Evolutionary conservation across 768 basidiomycete species (phyloP).

Genomic region (Tulasnella sp.): DNA sequence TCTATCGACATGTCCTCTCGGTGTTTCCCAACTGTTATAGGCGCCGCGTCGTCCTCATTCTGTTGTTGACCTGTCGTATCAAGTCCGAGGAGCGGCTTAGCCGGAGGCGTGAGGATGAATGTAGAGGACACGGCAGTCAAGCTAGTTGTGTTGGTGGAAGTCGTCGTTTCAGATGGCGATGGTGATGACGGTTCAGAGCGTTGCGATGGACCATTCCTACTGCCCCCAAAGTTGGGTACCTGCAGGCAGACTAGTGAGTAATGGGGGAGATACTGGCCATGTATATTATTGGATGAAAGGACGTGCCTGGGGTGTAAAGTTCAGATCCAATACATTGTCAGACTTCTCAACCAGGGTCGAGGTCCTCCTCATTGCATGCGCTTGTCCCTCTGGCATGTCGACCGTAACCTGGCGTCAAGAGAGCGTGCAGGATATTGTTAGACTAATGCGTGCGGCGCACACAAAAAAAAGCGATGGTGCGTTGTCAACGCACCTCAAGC

Average conservation of each 20-base stretch:
- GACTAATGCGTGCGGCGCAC: neutral
- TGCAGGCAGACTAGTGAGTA: no score
- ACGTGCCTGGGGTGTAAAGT: neutral
- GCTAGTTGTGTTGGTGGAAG: neutral
- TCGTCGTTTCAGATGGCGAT: neutral
- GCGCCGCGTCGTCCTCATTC: neutral
- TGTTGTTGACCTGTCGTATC: neutral
- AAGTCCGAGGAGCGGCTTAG: neutral
- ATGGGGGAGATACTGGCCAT: no score
- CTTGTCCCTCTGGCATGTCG: slow-evolving; percentile 1
- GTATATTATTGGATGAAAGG: neutral
- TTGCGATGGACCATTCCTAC: neutral
- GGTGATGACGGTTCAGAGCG: neutral
- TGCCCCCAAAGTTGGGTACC: neutral
- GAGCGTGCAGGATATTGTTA: neutral
- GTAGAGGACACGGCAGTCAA: neutral
- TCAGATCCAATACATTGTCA: neutral
- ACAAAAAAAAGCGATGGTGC: neutral
- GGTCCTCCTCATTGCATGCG: neutral
- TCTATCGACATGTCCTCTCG: neutral
- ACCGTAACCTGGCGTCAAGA: neutral
- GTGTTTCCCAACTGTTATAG: no score
- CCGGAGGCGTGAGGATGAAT: slow-evolving; percentile 5
- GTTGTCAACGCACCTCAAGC: neutral
- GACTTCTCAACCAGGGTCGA: neutral